Conservation (phyloP, 345 rosid species). For the Salix dunnii region DNA sequence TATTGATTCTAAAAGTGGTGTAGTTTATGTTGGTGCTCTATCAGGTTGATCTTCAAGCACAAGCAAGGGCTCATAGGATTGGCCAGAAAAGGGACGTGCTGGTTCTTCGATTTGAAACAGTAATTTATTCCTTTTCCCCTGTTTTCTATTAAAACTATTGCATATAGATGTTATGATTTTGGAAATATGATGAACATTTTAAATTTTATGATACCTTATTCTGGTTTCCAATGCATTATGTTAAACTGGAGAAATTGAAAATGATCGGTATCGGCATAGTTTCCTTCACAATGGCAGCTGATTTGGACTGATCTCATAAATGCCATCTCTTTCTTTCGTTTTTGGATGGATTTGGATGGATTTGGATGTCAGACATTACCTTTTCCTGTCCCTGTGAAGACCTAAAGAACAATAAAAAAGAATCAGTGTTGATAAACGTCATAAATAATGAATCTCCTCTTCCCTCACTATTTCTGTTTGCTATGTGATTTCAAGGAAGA, state of each 20-base stretch:
- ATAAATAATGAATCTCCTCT: neutral
- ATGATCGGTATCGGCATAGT: neutral
- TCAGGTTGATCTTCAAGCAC: conserved; percentile 97
- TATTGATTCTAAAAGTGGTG: conserved; percentile 14
- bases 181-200: neutral
- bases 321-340: neutral
- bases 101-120: conserved; percentile 93
- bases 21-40: conserved; percentile 1
- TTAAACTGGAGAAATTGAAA: neutral
- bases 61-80: conserved; percentile 94
- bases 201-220: neutral
- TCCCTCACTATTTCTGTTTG: neutral
- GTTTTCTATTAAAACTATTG: neutral
- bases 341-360: too few relatives aligned
- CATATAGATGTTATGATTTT: neutral
- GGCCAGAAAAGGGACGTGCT: conserved; percentile 98
- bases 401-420: neutral
- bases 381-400: too few relatives aligned
- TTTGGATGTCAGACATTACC: neutral
- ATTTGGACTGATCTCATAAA: neutral
- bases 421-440: neutral
- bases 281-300: neutral
- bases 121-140: conserved; percentile 19
- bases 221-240: neutral
- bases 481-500: neutral